Conservation (phyloP, 306 rosid species). For the cucumber (Cucumis sativus) region Cucumber_9930_V3 NC_026656.2:10720001-10720500, state of each 20-base stretch:
- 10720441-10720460: background rate
- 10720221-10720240: slow-evolving; percentile 38
- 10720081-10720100: slow-evolving; percentile 19
- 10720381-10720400: background rate
- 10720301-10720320: slow-evolving; percentile 32
- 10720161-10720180: slow-evolving; percentile 22
- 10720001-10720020: slow-evolving; percentile 16
- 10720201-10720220: slow-evolving; percentile 40
- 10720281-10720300: slow-evolving; percentile 6
- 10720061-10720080: background rate
- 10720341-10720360: slow-evolving; percentile 20
- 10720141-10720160: slow-evolving; percentile 25
- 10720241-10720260: slow-evolving; percentile 7
- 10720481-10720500: slow-evolving; percentile 28
- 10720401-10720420: background rate
- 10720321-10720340: slow-evolving; percentile 16
- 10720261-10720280: background rate
- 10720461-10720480: slow-evolving; percentile 54
- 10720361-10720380: slow-evolving; percentile 9
- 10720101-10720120: slow-evolving; percentile 29
- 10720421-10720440: slow-evolving; percentile 2
- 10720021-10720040: background rate
- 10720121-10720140: slow-evolving; percentile 28
- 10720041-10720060: slow-evolving; percentile 15
- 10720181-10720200: slow-evolving; percentile 36